These are phyloP conservation scores for Glaciozyma antarctica DNA, from an alignment of 768 basidiomycete genomes.

Conservation along the genomic window DNA sequence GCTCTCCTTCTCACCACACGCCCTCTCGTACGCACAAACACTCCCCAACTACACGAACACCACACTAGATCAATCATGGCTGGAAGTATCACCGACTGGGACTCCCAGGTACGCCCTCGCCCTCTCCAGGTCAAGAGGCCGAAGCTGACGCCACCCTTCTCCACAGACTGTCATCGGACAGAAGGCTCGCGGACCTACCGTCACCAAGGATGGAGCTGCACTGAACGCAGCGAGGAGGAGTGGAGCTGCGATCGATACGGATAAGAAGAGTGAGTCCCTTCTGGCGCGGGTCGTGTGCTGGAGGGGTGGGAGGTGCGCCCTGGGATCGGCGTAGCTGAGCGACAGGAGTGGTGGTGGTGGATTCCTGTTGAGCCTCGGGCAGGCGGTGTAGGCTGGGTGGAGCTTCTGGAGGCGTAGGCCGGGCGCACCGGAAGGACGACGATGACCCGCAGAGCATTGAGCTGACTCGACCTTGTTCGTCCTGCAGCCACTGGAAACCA, in stretches of 20 bases:
- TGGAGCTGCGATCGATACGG: slow-evolving; percentile 19
- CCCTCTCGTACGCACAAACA: no score
- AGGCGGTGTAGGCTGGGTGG: no score
- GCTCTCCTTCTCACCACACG: no score
- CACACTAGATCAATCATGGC: background rate
- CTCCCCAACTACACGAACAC: background rate
- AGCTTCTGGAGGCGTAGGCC: no score
- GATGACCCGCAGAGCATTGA: background rate
- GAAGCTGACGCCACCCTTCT: background rate
- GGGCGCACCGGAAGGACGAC: background rate
- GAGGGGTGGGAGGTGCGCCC: background rate
- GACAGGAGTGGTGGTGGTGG: background rate
- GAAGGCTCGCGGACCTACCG: slow-evolving; percentile 19
- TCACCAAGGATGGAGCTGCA: slow-evolving; percentile 9
- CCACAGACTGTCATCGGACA: slow-evolving; percentile 24
- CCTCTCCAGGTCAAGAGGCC: no score
- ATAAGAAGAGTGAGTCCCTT: slow-evolving; percentile 21
- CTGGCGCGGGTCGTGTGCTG: no score
- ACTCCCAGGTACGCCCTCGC: slow-evolving; percentile 11
- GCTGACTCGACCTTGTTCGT: background rate
- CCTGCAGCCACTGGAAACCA: slow-evolving; percentile 21
- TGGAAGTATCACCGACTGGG: slow-evolving; percentile 29
- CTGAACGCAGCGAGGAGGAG: slow-evolving; percentile 23
- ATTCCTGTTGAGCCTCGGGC: no score
- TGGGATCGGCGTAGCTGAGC: background rate